These are phyloP conservation scores for Lepiota brunneoincarnata DNA, from an alignment of 768 basidiomycete species.

Conservation along the genomic window DNA sequence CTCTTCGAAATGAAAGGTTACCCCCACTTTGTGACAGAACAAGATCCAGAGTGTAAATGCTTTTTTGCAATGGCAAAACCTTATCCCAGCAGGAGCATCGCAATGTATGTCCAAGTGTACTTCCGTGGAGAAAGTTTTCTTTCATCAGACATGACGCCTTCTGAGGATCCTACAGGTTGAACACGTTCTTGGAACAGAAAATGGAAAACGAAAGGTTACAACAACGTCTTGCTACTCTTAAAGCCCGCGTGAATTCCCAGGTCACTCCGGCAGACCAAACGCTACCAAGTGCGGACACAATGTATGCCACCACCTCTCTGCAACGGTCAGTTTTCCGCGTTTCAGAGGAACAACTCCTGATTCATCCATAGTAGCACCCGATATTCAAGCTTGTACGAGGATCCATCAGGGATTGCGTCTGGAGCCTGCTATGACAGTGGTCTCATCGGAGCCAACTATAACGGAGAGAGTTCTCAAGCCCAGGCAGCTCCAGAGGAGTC, in stretches of 20 bases:
- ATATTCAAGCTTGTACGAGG: background rate
- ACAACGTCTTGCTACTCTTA: slow-evolving; percentile 49
- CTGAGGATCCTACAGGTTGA: slow-evolving; percentile 46
- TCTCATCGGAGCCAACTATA: background rate
- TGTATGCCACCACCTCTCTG: slow-evolving; percentile 36
- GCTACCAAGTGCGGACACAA: slow-evolving; percentile 22
- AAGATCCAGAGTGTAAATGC: slow-evolving; percentile 45
- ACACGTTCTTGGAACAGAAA: slow-evolving; percentile 79
- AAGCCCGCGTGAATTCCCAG: slow-evolving; percentile 26
- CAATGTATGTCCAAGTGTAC: slow-evolving; percentile 44
- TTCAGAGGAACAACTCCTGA: slow-evolving; percentile 8
- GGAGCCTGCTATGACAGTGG: background rate
- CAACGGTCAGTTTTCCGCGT: slow-evolving; percentile 11
- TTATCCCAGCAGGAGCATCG: slow-evolving; percentile 70
- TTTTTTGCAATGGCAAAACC: slow-evolving; percentile 77
- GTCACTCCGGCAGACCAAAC: slow-evolving; percentile 20
- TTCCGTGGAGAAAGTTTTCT: background rate
- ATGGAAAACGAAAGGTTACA: slow-evolving; percentile 82
- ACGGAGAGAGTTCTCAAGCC: slow-evolving; percentile 8
- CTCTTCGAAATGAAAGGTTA: slow-evolving; percentile 73
- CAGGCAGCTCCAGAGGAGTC: slow-evolving; percentile 31
- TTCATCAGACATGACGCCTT: background rate
- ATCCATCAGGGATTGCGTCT: background rate
- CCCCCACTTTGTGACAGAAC: slow-evolving; percentile 45
- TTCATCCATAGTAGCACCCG: background rate